A percentile compares a stretch with the other conserved stretches of the same genome.
Conservation (phyloP, 1,284 basidiomycete species). For the Tilletia horrida region DNA sequence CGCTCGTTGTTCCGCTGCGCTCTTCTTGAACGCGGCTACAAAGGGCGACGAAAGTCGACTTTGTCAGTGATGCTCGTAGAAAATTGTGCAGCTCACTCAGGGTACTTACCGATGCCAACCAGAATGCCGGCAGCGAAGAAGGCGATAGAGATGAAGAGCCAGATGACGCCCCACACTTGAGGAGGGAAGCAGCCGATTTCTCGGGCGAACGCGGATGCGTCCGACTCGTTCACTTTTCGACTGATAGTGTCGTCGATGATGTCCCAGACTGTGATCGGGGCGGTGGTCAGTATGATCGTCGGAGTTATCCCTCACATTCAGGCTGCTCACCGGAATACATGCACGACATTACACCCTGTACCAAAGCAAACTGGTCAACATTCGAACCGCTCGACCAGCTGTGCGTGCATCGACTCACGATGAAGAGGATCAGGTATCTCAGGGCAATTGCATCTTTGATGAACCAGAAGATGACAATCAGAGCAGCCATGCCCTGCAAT, state of each 20-base stretch:
- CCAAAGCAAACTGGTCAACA: conserved; percentile 69
- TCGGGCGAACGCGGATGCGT: conserved; percentile 82
- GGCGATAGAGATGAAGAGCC: conserved; percentile 74
- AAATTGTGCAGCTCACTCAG: neutral
- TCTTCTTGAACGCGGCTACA: conserved; percentile 15
- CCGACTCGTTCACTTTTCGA: conserved; percentile 84
- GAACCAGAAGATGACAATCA: conserved; percentile 44
- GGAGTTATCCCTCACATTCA: neutral
- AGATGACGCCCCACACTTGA: conserved; percentile 66
- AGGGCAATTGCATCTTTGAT: conserved; percentile 39
- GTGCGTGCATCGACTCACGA: conserved; percentile 65
- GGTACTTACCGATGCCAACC: conserved; percentile 14
- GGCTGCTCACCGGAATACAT: conserved; percentile 34
- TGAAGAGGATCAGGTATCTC: conserved; percentile 73
- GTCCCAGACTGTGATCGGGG: conserved; percentile 31
- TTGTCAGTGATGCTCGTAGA: neutral
- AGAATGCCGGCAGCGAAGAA: conserved; percentile 81
- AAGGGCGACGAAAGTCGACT: neutral
- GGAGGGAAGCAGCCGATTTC: conserved; percentile 68
- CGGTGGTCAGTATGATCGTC: neutral
- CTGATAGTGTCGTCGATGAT: conserved; percentile 75
- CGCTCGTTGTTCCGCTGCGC: conserved; percentile 3
- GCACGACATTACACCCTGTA: conserved; percentile 48
- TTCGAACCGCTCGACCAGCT: too few species aligned
- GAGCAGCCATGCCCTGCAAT: conserved; percentile 36